Percentiles rank a stretch among this genome's conserved stretches.
Evolutionary conservation across 768 basidiomycete genomes (phyloP).

Genomic region (Russula compacta): DNA sequence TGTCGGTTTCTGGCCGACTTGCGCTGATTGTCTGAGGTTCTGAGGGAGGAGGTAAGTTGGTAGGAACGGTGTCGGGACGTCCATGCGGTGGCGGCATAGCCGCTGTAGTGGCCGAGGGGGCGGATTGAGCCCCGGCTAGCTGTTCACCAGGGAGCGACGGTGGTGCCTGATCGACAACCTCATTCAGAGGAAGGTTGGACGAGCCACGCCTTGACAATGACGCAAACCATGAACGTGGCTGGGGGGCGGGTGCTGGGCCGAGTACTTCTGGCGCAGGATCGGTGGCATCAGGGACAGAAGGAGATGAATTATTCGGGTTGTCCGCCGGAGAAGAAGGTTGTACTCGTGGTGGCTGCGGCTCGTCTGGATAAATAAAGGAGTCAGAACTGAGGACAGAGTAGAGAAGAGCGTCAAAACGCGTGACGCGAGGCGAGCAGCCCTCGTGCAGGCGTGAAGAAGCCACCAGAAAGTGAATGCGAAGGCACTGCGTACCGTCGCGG

Average conservation of each 20-base stretch:
- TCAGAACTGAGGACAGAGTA: not conserved
- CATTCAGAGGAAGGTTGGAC: conserved; percentile 1
- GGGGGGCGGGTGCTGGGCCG: not conserved
- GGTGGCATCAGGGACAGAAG: not conserved
- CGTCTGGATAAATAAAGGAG: not conserved
- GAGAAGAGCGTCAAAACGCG: not conserved
- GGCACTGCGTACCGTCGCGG: not conserved
- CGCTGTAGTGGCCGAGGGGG: not conserved
- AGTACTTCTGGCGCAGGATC: not conserved
- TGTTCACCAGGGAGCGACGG: not conserved
- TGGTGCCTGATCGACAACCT: not conserved
- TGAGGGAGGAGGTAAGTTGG: not conserved
- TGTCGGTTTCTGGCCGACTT: not conserved
- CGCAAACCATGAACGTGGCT: conserved; percentile 13
- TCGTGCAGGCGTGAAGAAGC: not conserved
- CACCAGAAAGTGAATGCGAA: not conserved
- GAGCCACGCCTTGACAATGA: conserved; percentile 8
- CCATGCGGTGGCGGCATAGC: not conserved
- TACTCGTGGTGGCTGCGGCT: not conserved
- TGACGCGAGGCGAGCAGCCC: not conserved
- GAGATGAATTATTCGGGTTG: not conserved
- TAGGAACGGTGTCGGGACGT: not conserved
- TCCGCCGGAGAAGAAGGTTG: not conserved
- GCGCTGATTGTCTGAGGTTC: not conserved
- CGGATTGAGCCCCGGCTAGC: not conserved